Conservation (phyloP, 768 basidiomycete genomes). For the Trametes meyenii region DNA sequence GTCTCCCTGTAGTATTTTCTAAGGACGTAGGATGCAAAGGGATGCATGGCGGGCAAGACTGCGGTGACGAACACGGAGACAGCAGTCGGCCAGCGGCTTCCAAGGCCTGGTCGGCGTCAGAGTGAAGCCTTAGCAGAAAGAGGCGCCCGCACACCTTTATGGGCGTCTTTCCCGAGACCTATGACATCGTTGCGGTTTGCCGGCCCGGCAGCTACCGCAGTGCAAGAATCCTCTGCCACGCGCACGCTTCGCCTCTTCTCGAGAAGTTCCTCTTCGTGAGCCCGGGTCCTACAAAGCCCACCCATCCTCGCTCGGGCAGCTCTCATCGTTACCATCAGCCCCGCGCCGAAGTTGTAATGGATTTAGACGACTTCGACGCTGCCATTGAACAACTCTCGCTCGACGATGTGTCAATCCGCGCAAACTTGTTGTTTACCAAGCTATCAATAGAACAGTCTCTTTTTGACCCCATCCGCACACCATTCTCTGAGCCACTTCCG, state of each 20-base stretch:
- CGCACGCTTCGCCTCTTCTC: conserved; percentile 2
- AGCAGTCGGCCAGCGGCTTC: conserved; percentile 22
- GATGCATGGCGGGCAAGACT: conserved; percentile 59
- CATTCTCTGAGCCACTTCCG: not conserved
- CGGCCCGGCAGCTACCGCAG: conserved; percentile 19
- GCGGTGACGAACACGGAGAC: not conserved
- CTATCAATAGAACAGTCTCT: not conserved
- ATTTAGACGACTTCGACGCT: conserved; percentile 43
- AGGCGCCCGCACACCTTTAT: conserved; percentile 7
- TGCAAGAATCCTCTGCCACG: not conserved
- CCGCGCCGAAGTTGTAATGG: conserved; percentile 33
- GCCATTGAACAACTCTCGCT: conserved; percentile 8
- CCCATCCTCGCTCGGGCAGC: not conserved
- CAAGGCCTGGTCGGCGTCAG: conserved; percentile 1
- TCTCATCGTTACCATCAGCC: not conserved
- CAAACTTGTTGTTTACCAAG: not conserved
- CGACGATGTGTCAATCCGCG: not conserved
- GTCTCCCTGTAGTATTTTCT: conserved; percentile 90
- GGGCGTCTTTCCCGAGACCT: not conserved
- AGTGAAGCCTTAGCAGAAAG: not conserved
- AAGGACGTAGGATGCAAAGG: conserved; percentile 86
- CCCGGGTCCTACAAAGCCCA: not conserved
- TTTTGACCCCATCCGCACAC: not conserved
- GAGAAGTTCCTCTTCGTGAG: not conserved
- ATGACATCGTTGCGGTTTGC: conserved; percentile 5